These are phyloP conservation scores for Saccharomycopsis javanensis DNA, from an alignment of 805 yeast species.

Conservation along the genomic window DNA sequence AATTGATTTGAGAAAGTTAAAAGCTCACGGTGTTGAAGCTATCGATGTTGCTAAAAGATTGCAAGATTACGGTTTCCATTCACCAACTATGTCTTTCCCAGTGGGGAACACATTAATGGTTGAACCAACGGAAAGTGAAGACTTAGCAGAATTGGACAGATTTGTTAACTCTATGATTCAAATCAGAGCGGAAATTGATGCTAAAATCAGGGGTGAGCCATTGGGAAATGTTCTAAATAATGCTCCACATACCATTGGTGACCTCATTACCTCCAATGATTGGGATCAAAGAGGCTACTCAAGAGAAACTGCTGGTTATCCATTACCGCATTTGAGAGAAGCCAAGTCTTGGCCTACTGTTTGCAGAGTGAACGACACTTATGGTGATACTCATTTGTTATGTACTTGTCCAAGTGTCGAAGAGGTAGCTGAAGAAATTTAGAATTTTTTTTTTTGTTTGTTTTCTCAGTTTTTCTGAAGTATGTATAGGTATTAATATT, in stretches of 20 bases:
- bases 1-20: slow-evolving; percentile 79
- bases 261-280: slow-evolving; percentile 54
- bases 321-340: slow-evolving; percentile 60
- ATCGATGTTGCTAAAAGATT: slow-evolving; percentile 94
- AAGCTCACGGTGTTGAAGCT: slow-evolving; percentile 75
- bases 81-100: slow-evolving; percentile 98
- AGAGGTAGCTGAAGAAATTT: slow-evolving; percentile 13
- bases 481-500: background rate
- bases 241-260: slow-evolving; percentile 86
- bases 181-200: slow-evolving; percentile 74
- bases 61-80: slow-evolving; percentile 98
- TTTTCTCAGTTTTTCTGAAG: background rate
- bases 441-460: background rate
- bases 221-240: slow-evolving; percentile 68
- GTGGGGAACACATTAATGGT: slow-evolving; percentile 96
- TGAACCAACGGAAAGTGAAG: slow-evolving; percentile 96
- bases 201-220: slow-evolving; percentile 54
- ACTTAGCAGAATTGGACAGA: slow-evolving; percentile 78
- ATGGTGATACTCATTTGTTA: slow-evolving; percentile 84
- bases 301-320: slow-evolving; percentile 89
- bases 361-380: slow-evolving; percentile 86
- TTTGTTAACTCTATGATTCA: slow-evolving; percentile 80
- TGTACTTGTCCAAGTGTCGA: slow-evolving; percentile 91
- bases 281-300: slow-evolving; percentile 86
- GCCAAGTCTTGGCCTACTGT: slow-evolving; percentile 95